These are phyloP conservation scores for Lichtheimia ornata DNA, from an alignment of 371 early-diverging fungal species.

Conservation along the genomic window DNA sequence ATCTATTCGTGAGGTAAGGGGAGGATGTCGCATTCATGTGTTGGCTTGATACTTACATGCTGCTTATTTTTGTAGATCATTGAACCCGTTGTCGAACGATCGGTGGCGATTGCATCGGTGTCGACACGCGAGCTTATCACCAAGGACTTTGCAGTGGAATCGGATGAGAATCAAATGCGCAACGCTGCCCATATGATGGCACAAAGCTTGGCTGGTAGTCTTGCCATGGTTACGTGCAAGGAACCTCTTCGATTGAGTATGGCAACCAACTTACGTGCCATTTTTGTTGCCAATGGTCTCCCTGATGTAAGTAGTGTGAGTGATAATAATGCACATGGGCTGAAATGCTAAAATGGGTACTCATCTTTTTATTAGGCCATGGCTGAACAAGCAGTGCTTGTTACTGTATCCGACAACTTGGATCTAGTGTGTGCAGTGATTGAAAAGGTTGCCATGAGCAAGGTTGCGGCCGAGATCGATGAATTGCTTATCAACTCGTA, in stretches of 20 bases:
- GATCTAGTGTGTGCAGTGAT: constrained; percentile 91
- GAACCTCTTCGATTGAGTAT: constrained; percentile 91
- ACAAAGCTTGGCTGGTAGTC: constrained; percentile 75
- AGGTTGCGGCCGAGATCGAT: constrained; percentile 87
- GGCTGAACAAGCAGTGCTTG: constrained; percentile 79
- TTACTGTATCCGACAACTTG: constrained; percentile 86
- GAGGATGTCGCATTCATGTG: not conserved
- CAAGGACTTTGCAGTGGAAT: constrained; percentile 94
- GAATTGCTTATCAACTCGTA: constrained; percentile 72
- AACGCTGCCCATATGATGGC: constrained; percentile 94
- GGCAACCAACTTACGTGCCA: constrained; percentile 71
- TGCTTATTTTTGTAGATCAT: constrained; percentile 51
- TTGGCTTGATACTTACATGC: constrained; percentile 2
- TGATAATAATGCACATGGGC: not conserved
- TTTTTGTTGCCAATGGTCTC: constrained; percentile 81
- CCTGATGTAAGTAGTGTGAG: constrained; percentile 62
- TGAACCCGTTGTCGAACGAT: constrained; percentile 87
- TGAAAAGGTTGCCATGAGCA: constrained; percentile 94
- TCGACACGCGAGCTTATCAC: constrained; percentile 87
- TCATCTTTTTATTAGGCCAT: constrained; percentile 37
- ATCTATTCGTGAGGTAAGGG: constrained; percentile 77
- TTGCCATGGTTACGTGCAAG: constrained; percentile 91
- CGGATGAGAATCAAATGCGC: constrained; percentile 89
- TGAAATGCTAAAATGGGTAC: not conserved
- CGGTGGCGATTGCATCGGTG: constrained; percentile 89